Evolutionary conservation across 352 stramenopile species (phyloP).

Genomic region (Phytophthora fragariaefolia): DNA sequence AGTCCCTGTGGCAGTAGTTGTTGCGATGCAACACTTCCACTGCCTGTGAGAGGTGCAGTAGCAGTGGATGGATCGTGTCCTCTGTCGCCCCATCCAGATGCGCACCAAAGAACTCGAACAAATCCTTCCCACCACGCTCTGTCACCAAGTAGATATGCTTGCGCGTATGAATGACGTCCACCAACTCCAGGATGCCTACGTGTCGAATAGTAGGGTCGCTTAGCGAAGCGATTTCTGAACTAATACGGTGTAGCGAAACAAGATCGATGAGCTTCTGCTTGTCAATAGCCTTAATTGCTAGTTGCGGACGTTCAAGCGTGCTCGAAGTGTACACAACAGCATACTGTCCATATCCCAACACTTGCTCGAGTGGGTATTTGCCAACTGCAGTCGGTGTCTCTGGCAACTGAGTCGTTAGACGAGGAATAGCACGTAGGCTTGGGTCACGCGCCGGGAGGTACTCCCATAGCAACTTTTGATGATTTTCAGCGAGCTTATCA

Average conservation of each 20-base stretch:
- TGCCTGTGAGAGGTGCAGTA: constrained; percentile 55
- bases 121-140: constrained; percentile 79
- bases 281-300: constrained; percentile 87
- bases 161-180: constrained; percentile 81
- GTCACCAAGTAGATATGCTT: constrained; percentile 87
- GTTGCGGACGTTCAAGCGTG: constrained; percentile 21
- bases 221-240: constrained; percentile 82
- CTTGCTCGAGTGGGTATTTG: constrained; percentile 69
- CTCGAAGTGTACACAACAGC: constrained; percentile 71
- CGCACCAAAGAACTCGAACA: constrained; percentile 84
- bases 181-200: constrained; percentile 64
- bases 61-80: constrained; percentile 45
- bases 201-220: constrained; percentile 65
- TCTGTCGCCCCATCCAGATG: constrained; percentile 57
- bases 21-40: constrained; percentile 66
- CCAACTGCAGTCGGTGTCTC: constrained; percentile 67
- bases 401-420: constrained; percentile 43
- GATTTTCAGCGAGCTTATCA: constrained; percentile 63
- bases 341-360: constrained; percentile 88
- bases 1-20: constrained; percentile 79
- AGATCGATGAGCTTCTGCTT: constrained; percentile 85
- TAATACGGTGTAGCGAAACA: constrained; percentile 75
- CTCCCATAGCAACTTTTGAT: constrained; percentile 81
- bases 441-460: constrained; percentile 66
- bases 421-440: constrained; percentile 63